These are phyloP conservation scores for Mortierella sp. DNA, from an alignment of 371 early-diverging fungal genomes.

Conservation along the genomic window DNA sequence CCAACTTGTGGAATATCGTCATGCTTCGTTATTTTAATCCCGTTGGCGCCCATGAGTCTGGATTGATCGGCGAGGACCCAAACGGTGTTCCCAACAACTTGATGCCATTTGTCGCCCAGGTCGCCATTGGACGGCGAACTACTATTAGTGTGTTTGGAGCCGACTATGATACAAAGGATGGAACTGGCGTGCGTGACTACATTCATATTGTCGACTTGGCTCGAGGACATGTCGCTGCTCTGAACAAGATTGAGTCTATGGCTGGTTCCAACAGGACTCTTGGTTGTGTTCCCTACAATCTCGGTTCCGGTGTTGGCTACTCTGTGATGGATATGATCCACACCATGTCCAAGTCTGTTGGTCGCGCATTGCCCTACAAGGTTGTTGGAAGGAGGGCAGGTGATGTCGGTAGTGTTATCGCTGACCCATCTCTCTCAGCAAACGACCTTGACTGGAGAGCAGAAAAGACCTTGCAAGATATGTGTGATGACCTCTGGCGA, in stretches of 20 bases:
- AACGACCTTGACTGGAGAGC: constrained; percentile 84
- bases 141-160: constrained; percentile 84
- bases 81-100: constrained; percentile 89
- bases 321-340: constrained; percentile 91
- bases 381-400: constrained; percentile 80
- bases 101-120: constrained; percentile 89
- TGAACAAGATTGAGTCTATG: constrained; percentile 70
- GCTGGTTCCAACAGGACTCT: constrained; percentile 14
- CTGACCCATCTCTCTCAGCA: constrained; percentile 80
- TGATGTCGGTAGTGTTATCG: constrained; percentile 86
- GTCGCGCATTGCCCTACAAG: constrained; percentile 75
- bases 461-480: constrained; percentile 75
- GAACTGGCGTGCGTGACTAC: constrained; percentile 93
- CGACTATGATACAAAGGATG: constrained; percentile 90
- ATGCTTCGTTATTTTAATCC: constrained; percentile 89
- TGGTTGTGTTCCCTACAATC: constrained; percentile 82
- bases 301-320: constrained; percentile 90
- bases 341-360: constrained; percentile 79
- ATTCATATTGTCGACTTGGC: constrained; percentile 94
- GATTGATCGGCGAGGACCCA: constrained; percentile 91
- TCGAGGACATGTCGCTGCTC: constrained; percentile 86
- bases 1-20: constrained; percentile 47
- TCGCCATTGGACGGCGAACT: constrained; percentile 79
- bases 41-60: constrained; percentile 88
- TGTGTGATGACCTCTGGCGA: constrained; percentile 92